phyloP scores from a whole-genome alignment of 768 basidiomycete genomes.

The Rubroboletus satanas region DNA sequence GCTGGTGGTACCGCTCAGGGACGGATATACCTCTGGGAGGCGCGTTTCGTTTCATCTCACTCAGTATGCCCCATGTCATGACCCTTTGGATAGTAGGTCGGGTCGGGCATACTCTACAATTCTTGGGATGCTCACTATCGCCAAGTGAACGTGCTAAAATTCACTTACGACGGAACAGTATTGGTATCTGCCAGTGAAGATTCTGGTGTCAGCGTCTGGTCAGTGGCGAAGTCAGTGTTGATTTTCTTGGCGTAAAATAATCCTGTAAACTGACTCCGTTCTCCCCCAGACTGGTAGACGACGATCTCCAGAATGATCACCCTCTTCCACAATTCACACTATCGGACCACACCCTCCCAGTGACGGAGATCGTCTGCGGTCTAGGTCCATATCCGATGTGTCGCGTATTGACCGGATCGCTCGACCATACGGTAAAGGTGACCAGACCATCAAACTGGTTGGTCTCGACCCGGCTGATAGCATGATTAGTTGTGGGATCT shows the following conservation, averaged over 20 bases:
- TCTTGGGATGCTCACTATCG: slow-evolving; percentile 97
- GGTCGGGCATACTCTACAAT: slow-evolving; percentile 90
- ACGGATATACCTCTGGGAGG: slow-evolving; percentile 96
- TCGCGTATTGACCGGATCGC: slow-evolving; percentile 73
- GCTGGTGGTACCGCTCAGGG: slow-evolving; percentile 88
- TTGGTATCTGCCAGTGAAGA: slow-evolving; percentile 89
- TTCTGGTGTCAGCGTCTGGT: slow-evolving; percentile 86
- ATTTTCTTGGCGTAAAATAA: slow-evolving; percentile 1
- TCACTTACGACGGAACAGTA: slow-evolving; percentile 76
- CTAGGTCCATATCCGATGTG: slow-evolving; percentile 74
- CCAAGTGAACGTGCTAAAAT: slow-evolving; percentile 74
- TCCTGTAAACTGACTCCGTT: slow-evolving; percentile 10
- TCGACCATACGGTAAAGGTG: slow-evolving; percentile 92
- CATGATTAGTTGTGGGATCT: slow-evolving; percentile 74
- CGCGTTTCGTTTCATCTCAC: slow-evolving; percentile 35
- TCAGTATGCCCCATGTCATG: slow-evolving; percentile 3
- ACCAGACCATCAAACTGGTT: slow-evolving; percentile 15
- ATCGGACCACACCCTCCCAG: slow-evolving; percentile 88
- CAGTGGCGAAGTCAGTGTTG: slow-evolving; percentile 68
- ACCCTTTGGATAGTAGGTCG: slow-evolving; percentile 50
- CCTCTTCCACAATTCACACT: slow-evolving; percentile 75
- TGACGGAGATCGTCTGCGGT: slow-evolving; percentile 80
- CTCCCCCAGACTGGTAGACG: slow-evolving; percentile 62
- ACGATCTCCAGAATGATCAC: slow-evolving; percentile 68
- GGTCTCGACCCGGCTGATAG: slow-evolving; percentile 6